Conservation (phyloP, 768 basidiomycete genomes). For the Tricholoma sp. region DNA sequence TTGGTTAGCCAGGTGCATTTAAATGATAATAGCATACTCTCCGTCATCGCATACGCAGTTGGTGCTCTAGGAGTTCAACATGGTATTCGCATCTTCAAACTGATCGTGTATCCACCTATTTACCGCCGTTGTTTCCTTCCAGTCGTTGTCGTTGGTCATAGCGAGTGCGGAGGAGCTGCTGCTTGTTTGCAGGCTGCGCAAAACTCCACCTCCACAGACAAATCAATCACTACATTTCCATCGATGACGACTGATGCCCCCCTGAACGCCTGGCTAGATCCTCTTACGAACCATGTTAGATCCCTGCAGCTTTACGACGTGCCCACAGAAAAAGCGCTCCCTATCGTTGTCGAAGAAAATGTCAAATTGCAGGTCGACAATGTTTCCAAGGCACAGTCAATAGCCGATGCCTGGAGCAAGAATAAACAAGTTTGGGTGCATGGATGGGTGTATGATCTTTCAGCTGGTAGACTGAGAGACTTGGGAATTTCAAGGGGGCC, state of each 20-base stretch:
- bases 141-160: conserved; percentile 85
- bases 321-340: conserved; percentile 32
- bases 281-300: conserved; percentile 52
- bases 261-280: conserved; percentile 68
- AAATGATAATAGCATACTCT: conserved; percentile 64
- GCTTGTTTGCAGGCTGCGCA: conserved; percentile 48
- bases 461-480: conserved; percentile 53
- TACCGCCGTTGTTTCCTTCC: conserved; percentile 11
- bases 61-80: conserved; percentile 68
- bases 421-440: conserved; percentile 53
- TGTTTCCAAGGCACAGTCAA: conserved; percentile 39
- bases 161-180: conserved; percentile 72
- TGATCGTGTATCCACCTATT: conserved; percentile 24
- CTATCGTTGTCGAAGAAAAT: conserved; percentile 52
- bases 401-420: conserved; percentile 44
- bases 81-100: conserved; percentile 45
- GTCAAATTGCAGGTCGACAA: conserved; percentile 52
- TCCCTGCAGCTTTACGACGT: conserved; percentile 38
- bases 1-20: conserved; percentile 61
- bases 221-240: conserved; percentile 28
- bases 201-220: conserved; percentile 23
- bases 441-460: conserved; percentile 70
- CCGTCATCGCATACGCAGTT: conserved; percentile 75
- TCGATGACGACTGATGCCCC: conserved; percentile 35
- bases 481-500: conserved; percentile 37